A percentile compares a stretch with the other conserved stretches of the same genome.
phyloP scores from a whole-genome alignment of 192 early-diverging fungal genomes.

The Rhizophagus prolifer region DNA sequence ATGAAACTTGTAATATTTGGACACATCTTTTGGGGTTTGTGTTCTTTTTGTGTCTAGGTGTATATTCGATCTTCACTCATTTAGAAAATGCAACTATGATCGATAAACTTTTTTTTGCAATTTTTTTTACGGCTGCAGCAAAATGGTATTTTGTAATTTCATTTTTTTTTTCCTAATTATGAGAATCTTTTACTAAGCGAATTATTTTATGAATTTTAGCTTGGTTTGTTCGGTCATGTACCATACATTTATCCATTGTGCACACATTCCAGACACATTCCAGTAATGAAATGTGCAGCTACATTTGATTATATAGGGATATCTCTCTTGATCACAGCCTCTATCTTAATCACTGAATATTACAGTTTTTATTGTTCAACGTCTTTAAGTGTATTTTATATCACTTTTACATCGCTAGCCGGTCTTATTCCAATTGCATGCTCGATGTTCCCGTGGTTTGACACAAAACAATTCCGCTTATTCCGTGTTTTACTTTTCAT shows the following conservation, averaged over 20 bases:
- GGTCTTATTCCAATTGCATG: constrained; percentile 38
- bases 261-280: constrained; percentile 36
- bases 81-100: constrained; percentile 27
- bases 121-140: constrained; percentile 59
- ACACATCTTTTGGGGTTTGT: constrained; percentile 63
- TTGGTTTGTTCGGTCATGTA: constrained; percentile 61
- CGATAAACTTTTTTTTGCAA: constrained; percentile 52
- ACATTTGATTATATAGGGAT: constrained; percentile 67
- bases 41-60: constrained; percentile 55
- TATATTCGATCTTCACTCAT: constrained; percentile 42
- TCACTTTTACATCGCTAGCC: constrained; percentile 48
- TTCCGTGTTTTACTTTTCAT: constrained; percentile 59
- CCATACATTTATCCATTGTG: constrained; percentile 62
- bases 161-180: background rate
- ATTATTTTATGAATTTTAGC: constrained; percentile 34
- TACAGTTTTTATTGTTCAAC: constrained; percentile 59
- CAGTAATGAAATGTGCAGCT: constrained; percentile 51
- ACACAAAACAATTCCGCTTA: constrained; percentile 49
- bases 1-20: constrained; percentile 71
- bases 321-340: constrained; percentile 61
- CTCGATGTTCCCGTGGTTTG: constrained; percentile 51
- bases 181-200: background rate
- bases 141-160: constrained; percentile 11
- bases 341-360: constrained; percentile 56
- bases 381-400: constrained; percentile 43